Percentiles rank a stretch among this genome's conserved stretches.
phyloP scores from a whole-genome alignment of 306 rosid genomes.

The Citrullus colocynthis region DNA sequence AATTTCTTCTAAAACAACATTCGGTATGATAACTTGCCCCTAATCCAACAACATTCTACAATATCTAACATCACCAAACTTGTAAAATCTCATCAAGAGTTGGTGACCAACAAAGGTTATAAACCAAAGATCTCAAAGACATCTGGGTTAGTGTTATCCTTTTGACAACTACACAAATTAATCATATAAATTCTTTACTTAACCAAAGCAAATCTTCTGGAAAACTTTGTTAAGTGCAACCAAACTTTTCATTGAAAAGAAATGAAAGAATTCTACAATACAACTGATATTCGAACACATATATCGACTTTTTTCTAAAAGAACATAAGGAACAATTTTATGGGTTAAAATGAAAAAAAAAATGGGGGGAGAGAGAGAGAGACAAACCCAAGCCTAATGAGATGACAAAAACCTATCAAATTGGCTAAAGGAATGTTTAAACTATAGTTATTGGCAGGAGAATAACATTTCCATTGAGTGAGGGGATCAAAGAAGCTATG shows the following conservation, averaged over 20 bases:
- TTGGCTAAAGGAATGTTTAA: not conserved
- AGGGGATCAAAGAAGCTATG: not conserved
- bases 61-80: not conserved
- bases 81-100: not conserved
- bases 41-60: not conserved
- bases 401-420: not conserved
- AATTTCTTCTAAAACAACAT: not conserved
- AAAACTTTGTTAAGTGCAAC: not conserved
- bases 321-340: not conserved
- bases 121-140: not conserved
- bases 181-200: not conserved
- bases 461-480: not conserved
- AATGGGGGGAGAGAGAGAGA: not conserved
- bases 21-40: not conserved
- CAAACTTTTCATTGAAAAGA: no score
- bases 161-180: not conserved
- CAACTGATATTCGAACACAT: not conserved
- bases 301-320: not conserved
- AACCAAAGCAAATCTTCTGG: not conserved
- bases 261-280: no score
- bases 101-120: not conserved
- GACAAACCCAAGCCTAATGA: not conserved
- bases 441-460: not conserved
- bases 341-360: not conserved
- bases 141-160: not conserved